phyloP scores from a whole-genome alignment of 2,329 filamentous ascomycete genomes.

The Fusarium annulatum region DNA sequence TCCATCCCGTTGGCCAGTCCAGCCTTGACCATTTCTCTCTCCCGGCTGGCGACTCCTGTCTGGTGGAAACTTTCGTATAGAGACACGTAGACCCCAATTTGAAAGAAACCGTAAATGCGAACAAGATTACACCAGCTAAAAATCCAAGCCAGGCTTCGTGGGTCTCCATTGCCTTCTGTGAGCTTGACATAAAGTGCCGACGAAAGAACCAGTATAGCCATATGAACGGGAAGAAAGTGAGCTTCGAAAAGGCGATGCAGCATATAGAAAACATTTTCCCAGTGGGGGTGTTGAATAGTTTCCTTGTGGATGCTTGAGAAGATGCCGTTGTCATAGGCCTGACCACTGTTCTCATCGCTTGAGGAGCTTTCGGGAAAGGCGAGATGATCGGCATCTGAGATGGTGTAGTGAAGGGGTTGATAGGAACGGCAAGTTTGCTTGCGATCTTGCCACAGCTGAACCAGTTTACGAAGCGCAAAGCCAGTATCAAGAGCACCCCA shows the following conservation, averaged over 20 bases:
- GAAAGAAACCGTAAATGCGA: slow-evolving; percentile 70
- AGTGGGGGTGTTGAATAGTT: slow-evolving; percentile 63
- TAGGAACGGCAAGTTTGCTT: slow-evolving; percentile 66
- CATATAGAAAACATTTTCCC: slow-evolving; percentile 67
- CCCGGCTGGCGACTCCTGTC: slow-evolving; percentile 67
- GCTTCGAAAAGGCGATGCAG: slow-evolving; percentile 78
- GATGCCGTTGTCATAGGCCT: slow-evolving; percentile 60
- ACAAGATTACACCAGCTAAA: slow-evolving; percentile 70
- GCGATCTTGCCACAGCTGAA: slow-evolving; percentile 67
- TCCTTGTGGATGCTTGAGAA: slow-evolving; percentile 66
- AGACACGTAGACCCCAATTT: slow-evolving; percentile 71
- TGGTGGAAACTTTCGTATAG: slow-evolving; percentile 76
- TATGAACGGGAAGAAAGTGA: slow-evolving; percentile 77
- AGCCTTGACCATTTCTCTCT: slow-evolving; percentile 74
- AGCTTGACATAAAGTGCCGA: slow-evolving; percentile 70
- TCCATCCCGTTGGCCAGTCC: slow-evolving; percentile 73
- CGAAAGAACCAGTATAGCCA: slow-evolving; percentile 71
- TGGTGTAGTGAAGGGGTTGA: slow-evolving; percentile 64
- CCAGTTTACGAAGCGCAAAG: slow-evolving; percentile 68
- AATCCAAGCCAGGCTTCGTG: slow-evolving; percentile 67
- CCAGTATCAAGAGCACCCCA: slow-evolving; percentile 79
- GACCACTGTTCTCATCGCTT: slow-evolving; percentile 53
- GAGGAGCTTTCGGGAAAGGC: slow-evolving; percentile 61
- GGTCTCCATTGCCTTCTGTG: slow-evolving; percentile 61
- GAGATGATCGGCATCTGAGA: slow-evolving; percentile 57